phyloP scores from a whole-genome alignment of 2,329 filamentous ascomycete genomes.

The Aureobasidium sp. region DNA sequence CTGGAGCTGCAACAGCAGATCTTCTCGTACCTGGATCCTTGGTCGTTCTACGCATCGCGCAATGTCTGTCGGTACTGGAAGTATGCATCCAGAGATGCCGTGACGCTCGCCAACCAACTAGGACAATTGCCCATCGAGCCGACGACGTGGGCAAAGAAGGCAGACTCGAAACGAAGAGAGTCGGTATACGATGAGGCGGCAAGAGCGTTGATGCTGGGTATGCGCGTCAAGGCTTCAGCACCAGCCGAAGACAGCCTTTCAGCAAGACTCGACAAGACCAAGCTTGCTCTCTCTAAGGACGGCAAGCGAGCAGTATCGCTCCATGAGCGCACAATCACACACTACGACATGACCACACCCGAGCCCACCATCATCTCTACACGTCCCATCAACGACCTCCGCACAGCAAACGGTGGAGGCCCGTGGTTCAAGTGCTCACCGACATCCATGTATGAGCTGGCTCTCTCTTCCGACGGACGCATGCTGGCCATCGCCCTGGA shows the following conservation, averaged over 20 bases:
- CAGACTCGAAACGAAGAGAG: slow-evolving; percentile 17
- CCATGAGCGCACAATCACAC: slow-evolving; percentile 21
- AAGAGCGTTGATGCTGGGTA: slow-evolving; percentile 24
- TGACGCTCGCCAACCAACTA: slow-evolving; percentile 23
- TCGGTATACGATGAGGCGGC: slow-evolving; percentile 22
- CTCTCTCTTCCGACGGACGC: slow-evolving; percentile 22
- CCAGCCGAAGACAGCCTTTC: not conserved
- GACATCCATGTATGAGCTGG: slow-evolving; percentile 22
- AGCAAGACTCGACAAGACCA: slow-evolving; percentile 10
- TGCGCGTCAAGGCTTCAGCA: slow-evolving; percentile 17
- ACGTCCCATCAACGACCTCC: slow-evolving; percentile 23
- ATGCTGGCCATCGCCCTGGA: slow-evolving; percentile 27
- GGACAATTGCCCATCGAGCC: slow-evolving; percentile 23
- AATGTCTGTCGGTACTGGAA: slow-evolving; percentile 26
- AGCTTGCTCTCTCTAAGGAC: slow-evolving; percentile 13
- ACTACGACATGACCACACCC: slow-evolving; percentile 21
- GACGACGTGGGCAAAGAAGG: slow-evolving; percentile 16
- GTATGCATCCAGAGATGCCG: slow-evolving; percentile 22
- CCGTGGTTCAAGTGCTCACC: slow-evolving; percentile 25
- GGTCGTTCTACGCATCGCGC: slow-evolving; percentile 23
- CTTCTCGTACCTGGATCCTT: slow-evolving; percentile 24
- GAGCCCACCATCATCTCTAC: slow-evolving; percentile 16
- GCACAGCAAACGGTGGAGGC: slow-evolving; percentile 24
- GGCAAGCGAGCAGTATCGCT: slow-evolving; percentile 21
- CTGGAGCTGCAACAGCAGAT: slow-evolving; percentile 27